Conservation (phyloP, 306 rosid species). For the Fragaria iinumae region DNA sequence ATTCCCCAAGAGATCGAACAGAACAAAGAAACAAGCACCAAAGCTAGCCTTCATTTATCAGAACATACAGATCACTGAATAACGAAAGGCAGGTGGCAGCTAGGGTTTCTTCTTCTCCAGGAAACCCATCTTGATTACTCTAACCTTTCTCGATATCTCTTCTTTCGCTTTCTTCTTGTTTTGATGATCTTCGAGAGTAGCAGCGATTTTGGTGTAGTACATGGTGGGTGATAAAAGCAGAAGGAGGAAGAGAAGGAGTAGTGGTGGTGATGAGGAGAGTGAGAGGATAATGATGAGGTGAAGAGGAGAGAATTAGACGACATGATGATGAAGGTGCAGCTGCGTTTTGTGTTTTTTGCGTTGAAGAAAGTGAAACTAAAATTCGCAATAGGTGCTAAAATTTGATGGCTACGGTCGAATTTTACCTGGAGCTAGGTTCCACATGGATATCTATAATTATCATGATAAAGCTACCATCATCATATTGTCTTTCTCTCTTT, state of each 20-base stretch:
- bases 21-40: slow-evolving; percentile 43
- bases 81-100: slow-evolving; percentile 1
- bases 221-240: slow-evolving; percentile 38
- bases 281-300: slow-evolving; percentile 64
- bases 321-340: slow-evolving; percentile 62
- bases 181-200: slow-evolving; percentile 25
- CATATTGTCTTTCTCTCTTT: slow-evolving; percentile 25
- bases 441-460: slow-evolving; percentile 12
- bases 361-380: slow-evolving; percentile 36
- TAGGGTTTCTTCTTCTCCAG: slow-evolving; percentile 85
- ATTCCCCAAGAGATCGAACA: slow-evolving; percentile 68
- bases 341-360: slow-evolving; percentile 32
- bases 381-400: slow-evolving; percentile 17
- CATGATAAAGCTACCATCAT: slow-evolving; percentile 30
- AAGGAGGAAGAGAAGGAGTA: slow-evolving; percentile 3
- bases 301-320: slow-evolving; percentile 35
- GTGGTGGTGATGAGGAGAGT: slow-evolving; percentile 53
- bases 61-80: not conserved
- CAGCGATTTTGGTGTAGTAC: slow-evolving; percentile 41
- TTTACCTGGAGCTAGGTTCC: slow-evolving; percentile 8
- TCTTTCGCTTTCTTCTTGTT: slow-evolving; percentile 41
- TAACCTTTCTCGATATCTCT: slow-evolving; percentile 25
- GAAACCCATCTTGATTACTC: slow-evolving; percentile 37
- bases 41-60: slow-evolving; percentile 21
- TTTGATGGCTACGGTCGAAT: slow-evolving; percentile 9